Base-by-base conservation (phyloP, 495 filamentous ascomycete genomes). In the Trichoderma erinaceum region DNA sequence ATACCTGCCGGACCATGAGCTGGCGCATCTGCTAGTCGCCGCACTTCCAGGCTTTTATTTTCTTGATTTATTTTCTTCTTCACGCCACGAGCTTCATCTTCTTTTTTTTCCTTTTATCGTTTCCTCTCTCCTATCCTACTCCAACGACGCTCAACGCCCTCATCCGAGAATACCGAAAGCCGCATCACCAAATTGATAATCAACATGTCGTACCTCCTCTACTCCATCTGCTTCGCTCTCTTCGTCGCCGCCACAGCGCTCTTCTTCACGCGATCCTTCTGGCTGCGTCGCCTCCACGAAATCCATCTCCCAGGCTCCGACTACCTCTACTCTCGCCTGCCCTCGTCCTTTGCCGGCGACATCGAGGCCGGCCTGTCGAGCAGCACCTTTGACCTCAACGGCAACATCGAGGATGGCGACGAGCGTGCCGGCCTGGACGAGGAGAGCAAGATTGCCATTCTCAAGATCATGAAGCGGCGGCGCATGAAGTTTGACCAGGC, bases 401-500 rank as follows among this genome's bases (percentile, higher is more conserved):
- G 83, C 29, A 99, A 99, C 79, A 78, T 99, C 23, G 86, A 86
- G 35, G 85, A 82, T 35, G 89, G 88, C 25, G 96, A 99, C 76
- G 78, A 78, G 5, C 85, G 95, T 67, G 84, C 85, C 1, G 95
- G 96, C 0, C 81, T 99, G 64, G 93, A 99, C 79, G 85, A 87
- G 52, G 78, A 73, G 46, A 90, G 84, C 16, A 98, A 98, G 82
- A 76, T 79, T 63, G 91, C 96, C 77, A 86, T 99, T 21, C 81
- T 89, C 69, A 84, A 81, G 69, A 93, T 99, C 75, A 99, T 99
- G 96, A 91, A 88, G 82, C 85, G 77, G 72, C 71, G 80, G 50
- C 83, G 87, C 69, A 83, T 97, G 21, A 82, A 82, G 66, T 98
- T 99, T 75, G 95, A 99, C 79, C 93, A 99, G 80, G 95, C 95